A percentile compares a stretch with the other conserved stretches of the same genome.
Evolutionary conservation across 2,329 filamentous ascomycete species (phyloP).

Genomic region (Cercospora sojina): DNA sequence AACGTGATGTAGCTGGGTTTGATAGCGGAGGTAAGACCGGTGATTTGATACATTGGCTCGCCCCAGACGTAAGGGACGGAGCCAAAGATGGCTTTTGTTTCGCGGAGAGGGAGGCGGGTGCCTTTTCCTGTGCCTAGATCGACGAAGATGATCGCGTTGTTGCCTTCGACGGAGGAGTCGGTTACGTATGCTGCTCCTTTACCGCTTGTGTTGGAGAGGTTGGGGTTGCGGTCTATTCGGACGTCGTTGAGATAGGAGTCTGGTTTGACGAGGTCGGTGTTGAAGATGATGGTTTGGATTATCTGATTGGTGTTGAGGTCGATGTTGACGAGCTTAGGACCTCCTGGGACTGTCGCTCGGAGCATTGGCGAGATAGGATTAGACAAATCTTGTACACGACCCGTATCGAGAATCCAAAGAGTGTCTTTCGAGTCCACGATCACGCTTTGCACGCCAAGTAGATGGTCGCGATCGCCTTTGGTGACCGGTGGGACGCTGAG

Average conservation of each 20-base stretch:
- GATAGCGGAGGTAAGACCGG: conserved; percentile 25
- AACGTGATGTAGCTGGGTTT: conserved; percentile 42
- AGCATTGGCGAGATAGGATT: conserved; percentile 39
- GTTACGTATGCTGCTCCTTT: conserved; percentile 51
- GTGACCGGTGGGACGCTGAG: conserved; percentile 42
- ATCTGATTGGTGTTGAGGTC: conserved; percentile 45
- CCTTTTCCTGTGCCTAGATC: conserved; percentile 48
- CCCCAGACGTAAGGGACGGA: conserved; percentile 43
- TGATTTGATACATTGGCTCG: conserved; percentile 42
- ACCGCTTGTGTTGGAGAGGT: conserved; percentile 39
- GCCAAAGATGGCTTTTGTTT: conserved; percentile 25
- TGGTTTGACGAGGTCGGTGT: conserved; percentile 43
- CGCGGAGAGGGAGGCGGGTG: conserved; percentile 50
- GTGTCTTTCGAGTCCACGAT: conserved; percentile 50
- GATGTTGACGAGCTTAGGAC: conserved; percentile 51
- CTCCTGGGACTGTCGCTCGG: conserved; percentile 45
- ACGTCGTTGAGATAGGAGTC: conserved; percentile 54
- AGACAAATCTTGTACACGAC: conserved; percentile 40
- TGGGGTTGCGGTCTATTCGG: conserved; percentile 49
- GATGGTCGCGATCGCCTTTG: conserved; percentile 45
- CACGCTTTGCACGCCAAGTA: conserved; percentile 52
- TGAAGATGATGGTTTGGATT: conserved; percentile 51
- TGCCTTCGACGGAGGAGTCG: conserved; percentile 48
- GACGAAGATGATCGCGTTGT: conserved; percentile 49
- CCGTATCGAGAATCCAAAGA: conserved; percentile 54